These are phyloP conservation scores for Anthracocystis panici-leucophaei DNA, from an alignment of 1,284 basidiomycete species.

Conservation along the genomic window DNA sequence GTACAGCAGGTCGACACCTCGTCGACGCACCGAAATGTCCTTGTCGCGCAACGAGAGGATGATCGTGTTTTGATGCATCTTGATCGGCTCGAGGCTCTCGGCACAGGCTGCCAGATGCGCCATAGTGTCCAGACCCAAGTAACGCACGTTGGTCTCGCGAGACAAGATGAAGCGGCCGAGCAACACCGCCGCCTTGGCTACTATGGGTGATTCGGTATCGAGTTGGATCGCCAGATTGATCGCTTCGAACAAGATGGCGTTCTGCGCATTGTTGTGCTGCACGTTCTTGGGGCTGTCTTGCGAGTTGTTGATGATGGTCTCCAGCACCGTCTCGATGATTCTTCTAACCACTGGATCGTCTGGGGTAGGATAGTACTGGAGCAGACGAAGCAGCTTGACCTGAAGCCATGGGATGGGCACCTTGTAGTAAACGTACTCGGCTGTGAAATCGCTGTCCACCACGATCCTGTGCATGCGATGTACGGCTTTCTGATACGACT, in stretches of 20 bases:
- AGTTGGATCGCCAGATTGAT: slow-evolving; percentile 97
- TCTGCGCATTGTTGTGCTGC: slow-evolving; percentile 98
- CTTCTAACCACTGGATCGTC: slow-evolving; percentile 84
- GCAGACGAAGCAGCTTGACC: slow-evolving; percentile 89
- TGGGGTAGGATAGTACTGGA: slow-evolving; percentile 95
- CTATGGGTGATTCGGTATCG: slow-evolving; percentile 89
- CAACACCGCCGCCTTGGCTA: slow-evolving; percentile 88
- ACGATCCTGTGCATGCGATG: slow-evolving; percentile 87
- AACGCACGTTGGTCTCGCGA: slow-evolving; percentile 97
- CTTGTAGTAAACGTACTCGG: slow-evolving; percentile 95
- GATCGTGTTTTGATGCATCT: slow-evolving; percentile 94
- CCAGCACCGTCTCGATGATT: slow-evolving; percentile 85
- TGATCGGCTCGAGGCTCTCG: slow-evolving; percentile 85
- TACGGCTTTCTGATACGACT: slow-evolving; percentile 94
- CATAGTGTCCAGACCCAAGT: slow-evolving; percentile 97
- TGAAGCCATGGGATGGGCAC: slow-evolving; percentile 98
- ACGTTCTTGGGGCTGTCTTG: slow-evolving; percentile 92
- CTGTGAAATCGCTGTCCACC: slow-evolving; percentile 85
- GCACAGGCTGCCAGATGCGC: slow-evolving; percentile 94
- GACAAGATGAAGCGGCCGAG: slow-evolving; percentile 95
- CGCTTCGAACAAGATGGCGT: slow-evolving; percentile 97
- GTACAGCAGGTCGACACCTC: slow-evolving; percentile 94
- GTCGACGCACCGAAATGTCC: slow-evolving; percentile 93
- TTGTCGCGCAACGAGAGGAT: slow-evolving; percentile 93
- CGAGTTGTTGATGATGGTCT: slow-evolving; percentile 92